Evolutionary conservation across 208 protist species (phyloP).

Genomic region (Trypanosoma cruzi): DNA sequence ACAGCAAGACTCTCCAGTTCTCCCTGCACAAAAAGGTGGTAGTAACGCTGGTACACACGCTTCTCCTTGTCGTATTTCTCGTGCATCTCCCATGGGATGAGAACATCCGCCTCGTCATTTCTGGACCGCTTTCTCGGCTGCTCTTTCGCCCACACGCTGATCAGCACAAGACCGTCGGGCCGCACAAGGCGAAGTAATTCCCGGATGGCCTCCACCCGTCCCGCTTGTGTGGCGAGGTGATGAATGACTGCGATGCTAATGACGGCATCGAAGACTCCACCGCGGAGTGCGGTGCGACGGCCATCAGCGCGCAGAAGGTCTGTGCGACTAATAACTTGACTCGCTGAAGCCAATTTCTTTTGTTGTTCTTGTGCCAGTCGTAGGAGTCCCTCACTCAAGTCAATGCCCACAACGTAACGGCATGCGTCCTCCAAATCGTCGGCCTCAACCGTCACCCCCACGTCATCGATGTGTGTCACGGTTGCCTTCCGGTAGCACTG

Average conservation of each 20-base stretch:
- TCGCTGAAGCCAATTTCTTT: slow-evolving; percentile 7
- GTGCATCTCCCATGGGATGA: slow-evolving; percentile 69
- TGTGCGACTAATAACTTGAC: slow-evolving; percentile 35
- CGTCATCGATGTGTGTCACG: too few species aligned
- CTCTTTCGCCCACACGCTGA: slow-evolving; percentile 90
- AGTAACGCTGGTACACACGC: slow-evolving; percentile 74
- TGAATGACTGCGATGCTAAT: slow-evolving; percentile 93
- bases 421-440: slow-evolving; percentile 26
- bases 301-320: slow-evolving; percentile 72
- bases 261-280: slow-evolving; percentile 68
- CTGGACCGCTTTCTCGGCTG: slow-evolving; percentile 44
- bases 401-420: slow-evolving; percentile 68
- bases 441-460: slow-evolving; percentile 1
- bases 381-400: slow-evolving; percentile 66
- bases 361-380: slow-evolving; percentile 60
- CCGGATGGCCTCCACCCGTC: slow-evolving; percentile 48
- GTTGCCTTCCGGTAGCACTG: slow-evolving; percentile 20
- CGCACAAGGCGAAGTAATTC: slow-evolving; percentile 82
- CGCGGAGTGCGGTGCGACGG: slow-evolving; percentile 60
- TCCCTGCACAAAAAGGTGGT: slow-evolving; percentile 82
- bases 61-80: slow-evolving; percentile 45
- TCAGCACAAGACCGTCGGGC: slow-evolving; percentile 56
- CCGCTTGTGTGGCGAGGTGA: slow-evolving; percentile 70
- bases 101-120: slow-evolving; percentile 53
- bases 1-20: slow-evolving; percentile 69